phyloP scores from a whole-genome alignment of 371 early-diverging fungal genomes.

The Apophysomyces ossiformis region DNA sequence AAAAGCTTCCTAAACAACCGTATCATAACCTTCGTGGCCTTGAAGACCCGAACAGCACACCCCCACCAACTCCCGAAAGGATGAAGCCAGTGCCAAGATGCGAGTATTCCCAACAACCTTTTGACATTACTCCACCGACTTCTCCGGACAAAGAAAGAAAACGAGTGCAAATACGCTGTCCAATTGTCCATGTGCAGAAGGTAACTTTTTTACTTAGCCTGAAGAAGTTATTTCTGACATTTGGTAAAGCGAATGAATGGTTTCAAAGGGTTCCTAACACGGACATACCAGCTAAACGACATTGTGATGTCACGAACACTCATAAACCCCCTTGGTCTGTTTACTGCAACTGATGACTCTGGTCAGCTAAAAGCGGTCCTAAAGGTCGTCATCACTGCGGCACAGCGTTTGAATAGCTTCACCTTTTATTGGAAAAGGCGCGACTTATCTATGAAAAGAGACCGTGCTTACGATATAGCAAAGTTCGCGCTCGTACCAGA shows the following conservation, averaged over 20 bases:
- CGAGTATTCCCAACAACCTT: neutral
- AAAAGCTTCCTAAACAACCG: neutral
- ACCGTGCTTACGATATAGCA: conserved; percentile 15
- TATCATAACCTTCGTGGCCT: neutral
- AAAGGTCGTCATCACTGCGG: conserved; percentile 17
- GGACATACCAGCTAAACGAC: conserved; percentile 29
- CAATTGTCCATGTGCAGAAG: conserved; percentile 26
- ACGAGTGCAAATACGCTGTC: neutral
- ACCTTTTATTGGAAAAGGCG: conserved; percentile 21
- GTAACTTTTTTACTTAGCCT: conserved; percentile 8
- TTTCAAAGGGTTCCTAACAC: conserved; percentile 25
- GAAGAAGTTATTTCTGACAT: neutral
- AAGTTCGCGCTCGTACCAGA: conserved; percentile 18
- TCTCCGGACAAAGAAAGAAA: conserved; percentile 13
- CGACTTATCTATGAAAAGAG: neutral
- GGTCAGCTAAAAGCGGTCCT: conserved; percentile 27
- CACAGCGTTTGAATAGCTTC: conserved; percentile 6
- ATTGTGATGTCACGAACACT: conserved; percentile 25
- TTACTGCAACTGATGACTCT: conserved; percentile 24
- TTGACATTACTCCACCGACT: conserved; percentile 17
- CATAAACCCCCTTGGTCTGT: conserved; percentile 20
- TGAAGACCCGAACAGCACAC: neutral
- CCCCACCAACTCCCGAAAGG: neutral
- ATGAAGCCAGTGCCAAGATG: neutral
- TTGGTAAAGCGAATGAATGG: conserved; percentile 24